Evolutionary conservation across 164 flowering plant species (phyloP).

Genomic region (Piper betle): DNA sequence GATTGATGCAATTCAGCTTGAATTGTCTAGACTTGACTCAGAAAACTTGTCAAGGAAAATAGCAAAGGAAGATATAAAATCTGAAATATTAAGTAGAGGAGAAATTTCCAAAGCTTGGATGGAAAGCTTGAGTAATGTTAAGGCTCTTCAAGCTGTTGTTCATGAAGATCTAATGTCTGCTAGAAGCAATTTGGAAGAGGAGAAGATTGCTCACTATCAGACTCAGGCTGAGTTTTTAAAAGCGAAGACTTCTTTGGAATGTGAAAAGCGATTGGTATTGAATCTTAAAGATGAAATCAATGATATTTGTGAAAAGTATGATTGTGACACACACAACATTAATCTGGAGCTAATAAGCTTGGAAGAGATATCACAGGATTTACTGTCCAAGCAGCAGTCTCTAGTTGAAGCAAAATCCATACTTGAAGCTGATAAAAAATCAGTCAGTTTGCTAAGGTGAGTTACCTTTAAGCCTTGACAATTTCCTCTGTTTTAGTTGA

Average conservation of each 20-base stretch:
- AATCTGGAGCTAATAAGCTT: slow-evolving; percentile 33
- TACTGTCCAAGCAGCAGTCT: slow-evolving; percentile 40
- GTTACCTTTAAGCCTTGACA: background rate
- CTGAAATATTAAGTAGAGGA: slow-evolving; percentile 55
- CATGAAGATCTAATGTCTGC: slow-evolving; percentile 25
- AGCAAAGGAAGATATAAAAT: slow-evolving; percentile 47
- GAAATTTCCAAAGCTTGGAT: slow-evolving; percentile 61
- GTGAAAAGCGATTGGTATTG: slow-evolving; percentile 55
- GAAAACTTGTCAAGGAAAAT: slow-evolving; percentile 35
- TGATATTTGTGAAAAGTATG: slow-evolving; percentile 54
- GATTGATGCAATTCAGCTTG: slow-evolving; percentile 37
- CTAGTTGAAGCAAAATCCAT: slow-evolving; percentile 53
- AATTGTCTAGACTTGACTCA: slow-evolving; percentile 48
- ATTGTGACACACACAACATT: slow-evolving; percentile 29
- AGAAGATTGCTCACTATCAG: slow-evolving; percentile 1
- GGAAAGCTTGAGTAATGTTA: slow-evolving; percentile 37
- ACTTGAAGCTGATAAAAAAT: slow-evolving; percentile 78
- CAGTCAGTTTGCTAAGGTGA: slow-evolving; percentile 76
- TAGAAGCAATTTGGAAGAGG: slow-evolving; percentile 39
- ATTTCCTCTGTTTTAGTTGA: background rate
- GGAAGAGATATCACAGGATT: slow-evolving; percentile 25
- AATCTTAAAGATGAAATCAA: slow-evolving; percentile 51
- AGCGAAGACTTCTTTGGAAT: slow-evolving; percentile 68
- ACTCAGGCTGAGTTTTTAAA: slow-evolving; percentile 26
- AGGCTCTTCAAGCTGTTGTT: slow-evolving; percentile 23